Evolutionary conservation across 208 protist genomes (phyloP), one percentile per base, ranked within the genome.

Genomic region (Acanthamoeba healyi): DNA sequence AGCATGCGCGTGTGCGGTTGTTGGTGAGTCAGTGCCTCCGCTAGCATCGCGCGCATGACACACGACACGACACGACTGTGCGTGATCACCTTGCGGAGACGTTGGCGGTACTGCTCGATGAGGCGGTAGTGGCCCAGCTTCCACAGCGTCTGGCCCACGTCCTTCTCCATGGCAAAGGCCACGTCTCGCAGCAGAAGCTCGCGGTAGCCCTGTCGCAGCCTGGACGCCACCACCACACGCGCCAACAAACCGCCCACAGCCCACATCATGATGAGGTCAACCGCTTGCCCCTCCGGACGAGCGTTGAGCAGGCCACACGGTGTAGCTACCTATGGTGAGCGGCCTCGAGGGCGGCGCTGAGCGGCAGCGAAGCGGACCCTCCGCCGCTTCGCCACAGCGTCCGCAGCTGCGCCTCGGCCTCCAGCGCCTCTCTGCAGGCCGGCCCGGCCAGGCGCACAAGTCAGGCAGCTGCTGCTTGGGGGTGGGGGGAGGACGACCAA

Each of bases 71-170:
- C 14, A 58, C 51, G 51, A 19, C 19, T 58, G 44, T 49, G 44
- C 44, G 44, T 49, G 44, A 15, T 15, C 1, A 26, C 67, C 67
- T 77, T 77, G 67, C 67, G 67, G 9, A 77, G 67, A 7, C 67
- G 67, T 0, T 36, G 67, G 0, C 67, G 67, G 67, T 44, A 77
- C 67, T 77, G 67, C 34, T 77, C 67, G 67, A 77, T 77, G 67
- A 77, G 17, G 67, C 67, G 67, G 34, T 77, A 77, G 67, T 77
- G 67, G 67, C 67, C 34, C 38, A 77, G 38, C 67, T 77, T 77
- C 67, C 67, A 77, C 15, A n/a, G 15, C 17, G 38, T 22, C 38
- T 77, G 67, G 67, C 44, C 67, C 15, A 77, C 34, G 67, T 77
- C 67, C 38, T 77, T 77, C 26, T 38, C 67, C 67, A 77, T 36